Base-by-base conservation (phyloP, 108 stramenopile genomes). In the Nitzschia palea region DNA sequence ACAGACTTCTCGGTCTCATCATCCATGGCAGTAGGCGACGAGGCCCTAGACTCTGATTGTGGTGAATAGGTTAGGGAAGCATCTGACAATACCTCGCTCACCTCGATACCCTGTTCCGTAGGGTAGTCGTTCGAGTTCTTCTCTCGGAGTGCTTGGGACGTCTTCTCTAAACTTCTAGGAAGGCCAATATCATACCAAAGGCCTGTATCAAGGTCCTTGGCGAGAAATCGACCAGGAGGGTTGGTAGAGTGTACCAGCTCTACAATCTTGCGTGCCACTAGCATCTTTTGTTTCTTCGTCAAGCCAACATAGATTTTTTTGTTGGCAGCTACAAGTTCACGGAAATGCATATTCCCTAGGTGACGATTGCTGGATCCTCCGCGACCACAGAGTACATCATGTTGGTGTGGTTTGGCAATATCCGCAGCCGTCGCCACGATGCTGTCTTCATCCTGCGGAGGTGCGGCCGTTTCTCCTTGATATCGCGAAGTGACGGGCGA, bases 381-480 rank as follows among this genome's bases (percentile, higher is more conserved):
- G 23, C 93, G 76, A 4, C 93, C 93, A 65, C 83, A 90, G 28
- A 94, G 85, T 23, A 94, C 87, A 70, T 94, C 93, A 64, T 86
- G 75, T 36, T 59, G 52, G 65, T 83, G 77, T 12, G 82, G 82
- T 35, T 71, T 68, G 25, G 62, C 61, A 34, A 78, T 71, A 27
- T 74, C 61, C 12, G 23, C 36, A 14, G 47, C 44, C 26, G 44
- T 20, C 10, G 22, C 28, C 27, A 17, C 26, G 23, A 4, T 18
- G 30, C 33, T 22, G 8, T 31, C 25, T 0, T 35, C 52, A 0
- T 29, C 27, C 5, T 25, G 1, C 37, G 37, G 37, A 56, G 17
- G 12, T 12, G 14, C n/a, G 26, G 51, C 4, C 3, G 20, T n/a
- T 1, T 25, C 20, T n/a, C 17, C 31, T 22, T 31, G 34, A 29